phyloP scores from a whole-genome alignment of 2,329 filamentous ascomycete species.

The Botrytis squamosa region DNA sequence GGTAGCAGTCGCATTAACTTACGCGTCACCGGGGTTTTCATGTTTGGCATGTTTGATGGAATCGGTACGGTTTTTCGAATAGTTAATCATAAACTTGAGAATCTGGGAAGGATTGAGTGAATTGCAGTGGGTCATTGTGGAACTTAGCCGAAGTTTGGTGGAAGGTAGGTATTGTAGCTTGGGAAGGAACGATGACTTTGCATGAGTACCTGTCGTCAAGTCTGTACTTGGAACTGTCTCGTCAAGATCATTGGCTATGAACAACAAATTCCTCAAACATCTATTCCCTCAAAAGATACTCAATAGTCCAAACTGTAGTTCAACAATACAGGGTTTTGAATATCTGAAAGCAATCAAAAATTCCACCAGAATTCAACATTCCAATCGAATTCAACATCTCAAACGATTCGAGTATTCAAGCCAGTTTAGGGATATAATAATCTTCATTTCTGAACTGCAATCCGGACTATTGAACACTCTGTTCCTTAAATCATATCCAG shows the following conservation, averaged over 20 bases:
- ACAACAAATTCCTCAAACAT: not conserved
- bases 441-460: no score
- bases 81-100: not conserved
- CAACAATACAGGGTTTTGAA: no score
- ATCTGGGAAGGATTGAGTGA: not conserved
- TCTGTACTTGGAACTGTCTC: not conserved
- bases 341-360: no score
- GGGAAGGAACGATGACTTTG: not conserved
- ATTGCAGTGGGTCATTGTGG: not conserved
- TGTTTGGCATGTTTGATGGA: constrained; percentile 17
- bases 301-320: no score
- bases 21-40: constrained; percentile 19
- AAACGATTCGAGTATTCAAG: no score
- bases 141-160: not conserved
- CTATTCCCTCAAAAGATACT: not conserved
- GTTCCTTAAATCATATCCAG: not conserved
- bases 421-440: no score
- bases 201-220: no score
- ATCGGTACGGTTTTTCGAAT: not conserved
- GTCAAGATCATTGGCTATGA: not conserved
- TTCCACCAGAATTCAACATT: no score
- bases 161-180: not conserved
- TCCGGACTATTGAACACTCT: no score
- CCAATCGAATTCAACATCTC: no score
- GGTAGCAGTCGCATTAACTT: not conserved